A percentile compares a stretch with the other conserved stretches of the same genome.
These are phyloP conservation scores for Wickerhamomyces sp. DNA, from an alignment of 1,139 yeast species.

Conservation along the genomic window DNA sequence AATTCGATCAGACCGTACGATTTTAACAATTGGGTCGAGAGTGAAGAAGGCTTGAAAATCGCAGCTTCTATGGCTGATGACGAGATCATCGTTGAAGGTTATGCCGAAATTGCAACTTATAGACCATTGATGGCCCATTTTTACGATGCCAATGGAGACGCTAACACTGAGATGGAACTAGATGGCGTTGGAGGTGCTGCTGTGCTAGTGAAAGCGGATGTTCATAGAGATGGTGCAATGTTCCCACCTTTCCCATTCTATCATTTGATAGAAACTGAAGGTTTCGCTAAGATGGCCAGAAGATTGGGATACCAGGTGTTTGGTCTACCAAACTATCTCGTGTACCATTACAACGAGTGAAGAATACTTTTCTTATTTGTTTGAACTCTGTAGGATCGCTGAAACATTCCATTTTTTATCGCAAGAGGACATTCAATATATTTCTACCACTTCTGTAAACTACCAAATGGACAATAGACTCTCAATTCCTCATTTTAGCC, in stretches of 20 bases:
- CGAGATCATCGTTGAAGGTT: constrained; percentile 90
- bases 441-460: too few species aligned
- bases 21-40: constrained; percentile 94
- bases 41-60: constrained; percentile 74
- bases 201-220: constrained; percentile 90
- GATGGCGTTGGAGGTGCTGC: constrained; percentile 99
- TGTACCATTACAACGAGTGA: constrained; percentile 75
- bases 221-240: constrained; percentile 98
- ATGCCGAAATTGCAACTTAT: constrained; percentile 86
- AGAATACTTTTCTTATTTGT: too few species aligned
- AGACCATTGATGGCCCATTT: constrained; percentile 93
- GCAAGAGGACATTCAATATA: too few species aligned
- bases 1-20: constrained; percentile 83
- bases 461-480: too few species aligned
- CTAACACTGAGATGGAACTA: constrained; percentile 62
- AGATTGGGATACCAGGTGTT: constrained; percentile 85
- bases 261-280: constrained; percentile 95
- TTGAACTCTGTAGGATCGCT: too few species aligned
- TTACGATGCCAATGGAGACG: constrained; percentile 61
- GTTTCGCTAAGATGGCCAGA: constrained; percentile 97
- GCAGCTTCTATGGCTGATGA: constrained; percentile 74
- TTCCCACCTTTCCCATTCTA: constrained; percentile 98
- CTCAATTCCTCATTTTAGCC: too few species aligned
- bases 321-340: constrained; percentile 92
- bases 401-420: too few species aligned